phyloP scores from a whole-genome alignment of 495 filamentous ascomycete genomes.

The Penicillium pancosmium region DNA sequence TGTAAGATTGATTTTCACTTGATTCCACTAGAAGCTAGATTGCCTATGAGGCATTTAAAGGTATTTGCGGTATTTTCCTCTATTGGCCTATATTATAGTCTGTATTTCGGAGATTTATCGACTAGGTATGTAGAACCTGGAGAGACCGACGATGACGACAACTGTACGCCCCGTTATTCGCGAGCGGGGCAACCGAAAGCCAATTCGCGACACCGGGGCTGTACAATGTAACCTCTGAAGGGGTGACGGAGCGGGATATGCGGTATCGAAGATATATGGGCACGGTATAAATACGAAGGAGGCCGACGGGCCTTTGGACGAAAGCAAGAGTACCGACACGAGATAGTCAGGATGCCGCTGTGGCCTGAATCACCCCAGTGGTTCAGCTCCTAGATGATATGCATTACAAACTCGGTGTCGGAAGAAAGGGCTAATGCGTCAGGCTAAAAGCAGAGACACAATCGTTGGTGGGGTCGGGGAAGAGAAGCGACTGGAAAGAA shows the following conservation, averaged over 20 bases:
- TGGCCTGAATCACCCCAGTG: too few species aligned
- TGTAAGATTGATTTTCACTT: neutral
- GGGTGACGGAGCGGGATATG: too few species aligned
- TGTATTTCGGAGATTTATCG: too few species aligned
- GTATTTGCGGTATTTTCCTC: neutral
- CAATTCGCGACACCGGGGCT: neutral
- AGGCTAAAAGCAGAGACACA: neutral
- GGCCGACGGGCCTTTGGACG: too few species aligned
- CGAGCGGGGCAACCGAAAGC: conserved; percentile 5
- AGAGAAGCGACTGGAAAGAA: neutral
- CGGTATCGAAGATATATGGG: too few species aligned
- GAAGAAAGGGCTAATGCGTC: neutral
- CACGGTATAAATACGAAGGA: too few species aligned
- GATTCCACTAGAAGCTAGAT: neutral
- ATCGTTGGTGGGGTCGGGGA: neutral
- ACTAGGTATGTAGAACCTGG: neutral
- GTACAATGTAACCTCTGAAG: conserved; percentile 7
- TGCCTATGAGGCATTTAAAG: neutral
- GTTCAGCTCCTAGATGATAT: too few species aligned
- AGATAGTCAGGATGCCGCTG: too few species aligned
- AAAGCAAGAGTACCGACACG: too few species aligned
- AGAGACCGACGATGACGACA: conserved; percentile 15
- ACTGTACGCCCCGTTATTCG: neutral
- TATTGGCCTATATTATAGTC: neutral
- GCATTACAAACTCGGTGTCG: neutral